Evolutionary conservation across 148 eudicot species (phyloP), one percentile per base, ranked within the genome.

Genomic region (Arbutus unedo): DNA sequence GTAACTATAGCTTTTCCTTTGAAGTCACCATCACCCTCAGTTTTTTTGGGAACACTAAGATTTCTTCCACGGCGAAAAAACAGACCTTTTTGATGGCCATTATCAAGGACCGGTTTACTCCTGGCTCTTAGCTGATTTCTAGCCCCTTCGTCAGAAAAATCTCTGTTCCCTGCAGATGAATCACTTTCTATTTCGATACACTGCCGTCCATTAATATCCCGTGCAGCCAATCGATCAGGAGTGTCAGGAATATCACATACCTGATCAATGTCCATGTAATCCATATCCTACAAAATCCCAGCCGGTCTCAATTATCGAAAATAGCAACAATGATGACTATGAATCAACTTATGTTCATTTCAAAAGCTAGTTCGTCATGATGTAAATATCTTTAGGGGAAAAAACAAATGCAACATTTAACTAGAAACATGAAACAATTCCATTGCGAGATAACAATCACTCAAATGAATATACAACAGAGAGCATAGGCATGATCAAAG

Each of bases 211-310:
- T 84, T 83, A 74, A 72, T 68, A 43, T 77, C 25, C 11, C 79
- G 83, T 19, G 76, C 67, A 62, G 81, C 64, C 70, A 83, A 80
- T 81, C 94, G 83, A 78, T 90, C 97, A 81, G 98, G 95, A 83
- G 97, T 92, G 81, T 95, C 98, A 23, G 95, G 98, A 79, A 95
- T 87, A 74, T 90, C 90, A 78, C 84, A 48, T 64, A 87, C 75
- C 57, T 87, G 60, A 79, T 92, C 92, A 62, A 86, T 85, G 82
- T 92, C 92, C 93, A 87, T 82, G 78, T 79, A 81, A 84, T 86
- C 93, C 88, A 81, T 83, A 81, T 43, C 87, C 92, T 81, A 89
- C 79, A 75, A 78, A 79, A 41, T 23, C 44, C n/a, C 76, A 15
- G 51, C 14, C 21, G 47, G 49, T 25, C 48, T 9, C 53, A 55